phyloP scores from a whole-genome alignment of 495 filamentous ascomycete genomes.

The Polyplosphaeria fusca region DNA sequence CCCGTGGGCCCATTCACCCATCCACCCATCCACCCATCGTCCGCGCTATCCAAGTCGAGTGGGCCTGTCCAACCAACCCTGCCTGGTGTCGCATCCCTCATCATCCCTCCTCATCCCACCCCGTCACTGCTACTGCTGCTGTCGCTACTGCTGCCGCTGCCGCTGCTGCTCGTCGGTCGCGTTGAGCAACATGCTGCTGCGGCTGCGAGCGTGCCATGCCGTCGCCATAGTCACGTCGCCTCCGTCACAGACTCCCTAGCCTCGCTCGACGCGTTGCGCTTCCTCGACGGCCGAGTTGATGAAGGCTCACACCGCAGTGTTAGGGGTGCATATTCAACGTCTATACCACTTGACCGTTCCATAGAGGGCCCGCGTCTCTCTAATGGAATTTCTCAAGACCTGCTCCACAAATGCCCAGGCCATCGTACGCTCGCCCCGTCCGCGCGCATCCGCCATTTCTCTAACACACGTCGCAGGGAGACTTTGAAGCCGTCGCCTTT shows the following conservation, averaged over 20 bases:
- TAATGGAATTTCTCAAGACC: conserved; percentile 42
- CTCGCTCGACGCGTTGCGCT: conserved; percentile 8
- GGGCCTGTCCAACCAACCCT: neutral
- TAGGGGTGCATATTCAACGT: conserved; percentile 27
- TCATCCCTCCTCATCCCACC: neutral
- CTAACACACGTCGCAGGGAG: conserved; percentile 25
- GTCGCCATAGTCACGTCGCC: conserved; percentile 1
- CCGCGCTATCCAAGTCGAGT: neutral
- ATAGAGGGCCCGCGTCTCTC: conserved; percentile 28
- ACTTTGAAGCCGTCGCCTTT: conserved; percentile 34
- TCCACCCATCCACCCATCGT: neutral
- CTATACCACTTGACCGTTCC: conserved; percentile 40
- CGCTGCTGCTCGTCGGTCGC: no score
- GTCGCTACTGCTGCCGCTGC: conserved; percentile 7
- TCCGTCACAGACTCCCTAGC: neutral
- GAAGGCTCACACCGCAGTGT: conserved; percentile 31
- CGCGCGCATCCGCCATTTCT: neutral
- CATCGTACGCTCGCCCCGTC: conserved; percentile 20
- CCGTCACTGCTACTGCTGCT: neutral
- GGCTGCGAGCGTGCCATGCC: conserved; percentile 20
- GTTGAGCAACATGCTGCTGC: conserved; percentile 22
- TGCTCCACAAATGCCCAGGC: conserved; percentile 40
- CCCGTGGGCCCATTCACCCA: neutral
- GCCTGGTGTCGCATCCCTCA: neutral
- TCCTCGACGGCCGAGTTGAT: conserved; percentile 30